Base-by-base conservation (phyloP, 2,329 filamentous ascomycete species). In the Trichophyton benhamiae region DNA sequence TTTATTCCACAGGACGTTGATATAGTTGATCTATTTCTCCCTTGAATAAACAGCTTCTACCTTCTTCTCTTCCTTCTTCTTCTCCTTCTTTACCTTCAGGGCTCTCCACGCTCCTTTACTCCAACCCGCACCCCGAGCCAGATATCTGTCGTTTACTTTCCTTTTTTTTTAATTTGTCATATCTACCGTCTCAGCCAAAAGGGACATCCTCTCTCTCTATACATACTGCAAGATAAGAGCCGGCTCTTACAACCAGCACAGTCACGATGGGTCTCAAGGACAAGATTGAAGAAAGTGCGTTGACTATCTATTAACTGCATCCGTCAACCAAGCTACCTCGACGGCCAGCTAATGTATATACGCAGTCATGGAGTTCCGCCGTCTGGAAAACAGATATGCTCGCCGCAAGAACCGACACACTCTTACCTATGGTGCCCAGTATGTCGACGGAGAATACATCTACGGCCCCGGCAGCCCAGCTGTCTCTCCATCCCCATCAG, bases 391-490 rank as follows among this genome's bases (percentile, higher is more conserved):
- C 78, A 87, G 90, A 69, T 97, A 97, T 80, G 95, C 91, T 59
- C 88, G 88, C 70, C 87, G 90, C 72, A 90, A 92, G 70, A 89
- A 92, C 68, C 89, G 92, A 73, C 91, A 86, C 60, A 94, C 89
- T 63, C 96, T 95, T 74, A 85, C 88, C 71, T 91, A 88, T 71
- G 91, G 89, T 70, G 92, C 91, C 33, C 83, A 89, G 73, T 97
- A 97, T 75, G 88, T 96, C 66, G 89, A 97, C 72, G 94, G 91
- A 76, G 92, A 96, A 79, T 96, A 96, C 78, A 81, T 96, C 74
- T 95, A 91, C 80, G 81, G 68, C 59, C 22, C 49, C 7, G 73
- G 73, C 58, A 64, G 61, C 59, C 63, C 64, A 25, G 61, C 61
- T 48, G 64, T 64, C 3, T 67, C 70, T 44, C 64, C 71, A 27